phyloP scores from a whole-genome alignment of 2,329 filamentous ascomycete genomes.

The Xylaria sp. region DNA sequence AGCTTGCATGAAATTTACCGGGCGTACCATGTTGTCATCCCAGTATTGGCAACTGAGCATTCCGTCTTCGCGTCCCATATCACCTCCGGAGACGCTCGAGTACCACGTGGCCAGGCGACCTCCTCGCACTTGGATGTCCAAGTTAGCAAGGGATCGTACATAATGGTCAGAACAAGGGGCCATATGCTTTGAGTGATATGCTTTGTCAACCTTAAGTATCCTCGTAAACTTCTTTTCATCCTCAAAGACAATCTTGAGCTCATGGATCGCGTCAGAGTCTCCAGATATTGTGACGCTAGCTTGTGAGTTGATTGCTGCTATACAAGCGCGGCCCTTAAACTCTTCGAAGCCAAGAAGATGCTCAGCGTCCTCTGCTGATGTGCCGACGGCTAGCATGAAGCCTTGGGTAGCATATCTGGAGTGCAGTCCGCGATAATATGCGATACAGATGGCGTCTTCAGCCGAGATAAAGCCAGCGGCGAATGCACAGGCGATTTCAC shows the following conservation, averaged over 20 bases:
- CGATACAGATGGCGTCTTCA: constrained; percentile 47
- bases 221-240: constrained; percentile 37
- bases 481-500: background rate
- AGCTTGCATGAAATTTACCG: no score
- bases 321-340: constrained; percentile 37
- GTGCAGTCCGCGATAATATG: background rate
- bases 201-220: constrained; percentile 39
- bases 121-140: no score
- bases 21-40: no score
- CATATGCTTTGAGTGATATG: constrained; percentile 30
- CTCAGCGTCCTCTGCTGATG: constrained; percentile 43
- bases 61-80: no score
- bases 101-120: no score
- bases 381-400: constrained; percentile 55
- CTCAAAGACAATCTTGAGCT: constrained; percentile 31
- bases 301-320: constrained; percentile 46
- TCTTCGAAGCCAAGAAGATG: constrained; percentile 31
- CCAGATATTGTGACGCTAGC: constrained; percentile 46
- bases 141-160: background rate
- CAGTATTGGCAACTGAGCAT: no score
- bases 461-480: constrained; percentile 47
- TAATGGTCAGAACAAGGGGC: background rate
- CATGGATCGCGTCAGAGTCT: constrained; percentile 39
- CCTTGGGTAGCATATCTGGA: constrained; percentile 26
- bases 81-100: no score